Evolutionary conservation across 305 asterid species (phyloP).

Genomic region (Fraxinus paxiana): DNA sequence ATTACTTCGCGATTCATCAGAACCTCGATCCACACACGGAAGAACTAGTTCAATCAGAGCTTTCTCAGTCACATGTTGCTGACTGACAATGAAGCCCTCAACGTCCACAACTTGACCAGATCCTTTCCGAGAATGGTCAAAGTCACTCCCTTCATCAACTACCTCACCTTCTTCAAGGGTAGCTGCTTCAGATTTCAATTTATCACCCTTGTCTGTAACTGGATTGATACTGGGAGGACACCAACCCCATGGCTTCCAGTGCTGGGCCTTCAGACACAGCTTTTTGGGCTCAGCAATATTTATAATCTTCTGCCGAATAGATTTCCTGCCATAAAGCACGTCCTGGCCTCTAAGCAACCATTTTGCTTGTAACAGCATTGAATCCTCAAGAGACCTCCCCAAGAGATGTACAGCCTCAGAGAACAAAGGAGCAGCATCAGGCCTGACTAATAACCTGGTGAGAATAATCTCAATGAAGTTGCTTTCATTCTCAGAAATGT

Average conservation of each 20-base stretch:
- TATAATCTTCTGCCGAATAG: slow-evolving; percentile 76
- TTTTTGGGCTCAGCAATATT: slow-evolving; percentile 76
- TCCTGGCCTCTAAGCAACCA: slow-evolving; percentile 90
- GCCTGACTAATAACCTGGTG: slow-evolving; percentile 87
- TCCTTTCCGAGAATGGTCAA: slow-evolving; percentile 54
- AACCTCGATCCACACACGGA: slow-evolving; percentile 87
- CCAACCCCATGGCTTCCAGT: slow-evolving; percentile 99
- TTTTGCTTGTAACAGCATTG: slow-evolving; percentile 88
- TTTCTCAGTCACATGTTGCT: slow-evolving; percentile 82
- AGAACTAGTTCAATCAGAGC: slow-evolving; percentile 82
- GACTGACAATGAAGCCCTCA: slow-evolving; percentile 54
- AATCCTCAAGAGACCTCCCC: slow-evolving; percentile 91
- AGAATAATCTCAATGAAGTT: slow-evolving; percentile 80
- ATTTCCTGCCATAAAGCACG: slow-evolving; percentile 89
- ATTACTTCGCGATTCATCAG: slow-evolving; percentile 70
- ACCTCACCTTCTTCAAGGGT: slow-evolving; percentile 95
- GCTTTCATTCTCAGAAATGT: slow-evolving; percentile 81
- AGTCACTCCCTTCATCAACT: slow-evolving; percentile 62
- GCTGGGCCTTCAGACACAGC: slow-evolving; percentile 63
- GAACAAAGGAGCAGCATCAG: slow-evolving; percentile 95
- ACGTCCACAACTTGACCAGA: slow-evolving; percentile 44
- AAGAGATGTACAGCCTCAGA: slow-evolving; percentile 83
- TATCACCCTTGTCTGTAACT: slow-evolving; percentile 43
- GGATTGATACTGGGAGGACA: slow-evolving; percentile 43
- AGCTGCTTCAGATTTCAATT: slow-evolving; percentile 58